Percentiles rank a stretch among this genome's conserved stretches.
Conservation (phyloP, 345 rosid genomes). For the Eucalyptus paniculata region DNA sequence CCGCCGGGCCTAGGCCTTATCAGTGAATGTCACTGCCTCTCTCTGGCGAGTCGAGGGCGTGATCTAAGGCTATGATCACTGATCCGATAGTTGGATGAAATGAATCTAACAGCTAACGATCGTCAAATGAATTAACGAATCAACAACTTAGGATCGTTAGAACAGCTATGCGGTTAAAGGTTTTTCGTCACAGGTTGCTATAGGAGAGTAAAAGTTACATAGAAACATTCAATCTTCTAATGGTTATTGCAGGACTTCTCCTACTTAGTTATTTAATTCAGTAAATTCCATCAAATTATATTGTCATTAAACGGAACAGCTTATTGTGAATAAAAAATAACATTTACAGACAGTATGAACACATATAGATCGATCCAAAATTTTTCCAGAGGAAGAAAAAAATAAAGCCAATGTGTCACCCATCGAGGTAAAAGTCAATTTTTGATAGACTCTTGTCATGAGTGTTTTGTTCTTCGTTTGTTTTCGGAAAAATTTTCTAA, state of each 20-base stretch:
- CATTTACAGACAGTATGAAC: fast-evolving
- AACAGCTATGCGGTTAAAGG: neutral
- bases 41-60: neutral
- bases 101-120: neutral
- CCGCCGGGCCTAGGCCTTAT: neutral
- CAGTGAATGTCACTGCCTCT: neutral
- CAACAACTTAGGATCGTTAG: neutral
- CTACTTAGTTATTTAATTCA: neutral
- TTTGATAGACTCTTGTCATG: neutral
- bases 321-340: neutral
- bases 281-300: neutral
- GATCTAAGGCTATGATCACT: neutral
- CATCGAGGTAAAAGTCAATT: neutral
- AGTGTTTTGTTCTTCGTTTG: neutral
- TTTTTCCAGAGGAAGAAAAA: neutral
- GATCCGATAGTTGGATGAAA: neutral
- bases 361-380: neutral
- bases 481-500: neutral
- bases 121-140: neutral
- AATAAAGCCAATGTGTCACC: neutral
- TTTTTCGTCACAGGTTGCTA: neutral
- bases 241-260: neutral
- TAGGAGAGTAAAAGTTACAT: neutral
- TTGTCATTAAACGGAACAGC: neutral
- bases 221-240: neutral